Percentiles rank a stretch among this genome's conserved stretches.
Evolutionary conservation across 2,329 filamentous ascomycete species (phyloP).

Genomic region (Pseudogymnoascus sp.): DNA sequence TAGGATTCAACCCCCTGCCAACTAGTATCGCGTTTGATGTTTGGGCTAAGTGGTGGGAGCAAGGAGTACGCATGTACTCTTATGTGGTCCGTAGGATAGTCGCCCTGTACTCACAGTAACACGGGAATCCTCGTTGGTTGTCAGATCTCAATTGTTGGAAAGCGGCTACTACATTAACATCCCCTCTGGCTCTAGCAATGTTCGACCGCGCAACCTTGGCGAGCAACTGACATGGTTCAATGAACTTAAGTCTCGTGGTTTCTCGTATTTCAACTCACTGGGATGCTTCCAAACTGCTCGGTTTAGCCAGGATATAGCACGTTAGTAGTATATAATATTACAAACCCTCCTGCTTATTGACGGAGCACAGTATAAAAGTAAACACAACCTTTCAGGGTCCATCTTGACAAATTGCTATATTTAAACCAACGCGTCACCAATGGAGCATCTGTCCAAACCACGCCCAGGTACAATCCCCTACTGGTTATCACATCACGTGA

Average conservation of each 20-base stretch:
- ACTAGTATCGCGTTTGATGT: slow-evolving; percentile 2
- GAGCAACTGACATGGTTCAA: neutral
- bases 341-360: neutral
- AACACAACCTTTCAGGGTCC: neutral
- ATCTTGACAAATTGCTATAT: neutral
- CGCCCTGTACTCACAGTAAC: neutral
- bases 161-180: neutral
- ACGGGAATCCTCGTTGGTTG: slow-evolving; percentile 2
- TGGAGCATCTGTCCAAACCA: neutral
- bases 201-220: neutral
- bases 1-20: slow-evolving; percentile 3
- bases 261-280: neutral
- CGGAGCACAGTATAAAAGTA: neutral
- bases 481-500: slow-evolving; percentile 1
- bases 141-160: slow-evolving; percentile 5
- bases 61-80: neutral
- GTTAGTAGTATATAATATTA: neutral
- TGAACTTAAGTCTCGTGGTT: neutral
- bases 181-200: neutral
- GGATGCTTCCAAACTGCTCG: neutral
- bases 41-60: neutral
- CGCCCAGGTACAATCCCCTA: neutral
- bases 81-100: neutral
- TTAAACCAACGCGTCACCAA: slow-evolving; percentile 3
- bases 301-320: neutral